Conservation (phyloP, 352 stramenopile genomes). For the Blastocystis sp. region DNA sequence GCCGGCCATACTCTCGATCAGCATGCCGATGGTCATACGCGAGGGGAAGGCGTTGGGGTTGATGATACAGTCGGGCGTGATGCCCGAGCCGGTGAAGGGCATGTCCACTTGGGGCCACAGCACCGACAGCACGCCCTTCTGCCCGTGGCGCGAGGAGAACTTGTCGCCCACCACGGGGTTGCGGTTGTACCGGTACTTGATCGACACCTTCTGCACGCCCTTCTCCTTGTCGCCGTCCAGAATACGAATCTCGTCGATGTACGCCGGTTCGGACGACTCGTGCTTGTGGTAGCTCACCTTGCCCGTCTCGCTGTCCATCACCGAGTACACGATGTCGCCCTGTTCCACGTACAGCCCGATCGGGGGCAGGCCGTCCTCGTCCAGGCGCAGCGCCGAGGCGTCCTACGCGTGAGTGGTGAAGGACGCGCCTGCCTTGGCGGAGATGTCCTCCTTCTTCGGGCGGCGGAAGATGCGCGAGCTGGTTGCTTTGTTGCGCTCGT, state of each 20-base stretch:
- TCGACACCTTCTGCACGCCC: constrained; percentile 83
- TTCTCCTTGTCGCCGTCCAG: constrained; percentile 73
- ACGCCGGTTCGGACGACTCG: constrained; percentile 93
- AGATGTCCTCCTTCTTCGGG: constrained; percentile 11
- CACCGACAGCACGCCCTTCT: constrained; percentile 98
- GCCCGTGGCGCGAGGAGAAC: constrained; percentile 95
- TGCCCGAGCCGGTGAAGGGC: constrained; percentile 96
- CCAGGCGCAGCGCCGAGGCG: constrained; percentile 75
- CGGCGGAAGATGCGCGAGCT: constrained; percentile 72
- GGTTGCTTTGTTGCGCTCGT: constrained; percentile 74
- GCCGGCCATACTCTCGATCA: constrained; percentile 98
- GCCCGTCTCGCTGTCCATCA: constrained; percentile 89
- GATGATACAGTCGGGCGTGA: constrained; percentile 98
- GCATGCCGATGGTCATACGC: constrained; percentile 95
- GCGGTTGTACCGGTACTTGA: constrained; percentile 95
- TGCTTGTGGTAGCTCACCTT: constrained; percentile 87
- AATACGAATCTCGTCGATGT: constrained; percentile 88
- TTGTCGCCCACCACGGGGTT: constrained; percentile 99
- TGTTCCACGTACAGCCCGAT: constrained; percentile 90
- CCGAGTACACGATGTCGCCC: constrained; percentile 90
- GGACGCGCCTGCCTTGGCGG: neutral
- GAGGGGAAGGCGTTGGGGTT: constrained; percentile 95
- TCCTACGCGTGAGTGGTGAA: neutral
- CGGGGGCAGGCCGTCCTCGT: constrained; percentile 91
- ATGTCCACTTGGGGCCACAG: constrained; percentile 97